Evolutionary conservation across 208 protist species (phyloP).

Genomic region (Dictyostelium gargantuum): DNA sequence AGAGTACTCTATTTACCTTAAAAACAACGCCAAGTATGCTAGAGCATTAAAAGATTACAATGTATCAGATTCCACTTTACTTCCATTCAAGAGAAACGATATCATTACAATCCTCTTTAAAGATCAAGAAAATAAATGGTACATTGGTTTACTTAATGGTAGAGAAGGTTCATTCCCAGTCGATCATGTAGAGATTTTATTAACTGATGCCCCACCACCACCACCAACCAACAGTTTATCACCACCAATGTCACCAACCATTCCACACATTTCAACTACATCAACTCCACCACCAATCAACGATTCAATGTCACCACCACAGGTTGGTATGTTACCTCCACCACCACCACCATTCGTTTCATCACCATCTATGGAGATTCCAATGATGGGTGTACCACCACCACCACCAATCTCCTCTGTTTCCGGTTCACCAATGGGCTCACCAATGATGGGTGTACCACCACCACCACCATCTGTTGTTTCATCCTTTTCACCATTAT

Average conservation of each 20-base stretch:
- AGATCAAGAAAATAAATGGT: constrained; percentile 63
- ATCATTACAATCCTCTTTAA: constrained; percentile 34
- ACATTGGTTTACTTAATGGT: constrained; percentile 22
- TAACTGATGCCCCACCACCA: neutral
- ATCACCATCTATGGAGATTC: neutral
- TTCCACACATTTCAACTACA: neutral
- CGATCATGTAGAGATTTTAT: constrained; percentile 47
- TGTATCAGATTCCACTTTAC: constrained; percentile 13
- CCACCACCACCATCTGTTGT: neutral
- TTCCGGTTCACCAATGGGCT: neutral
- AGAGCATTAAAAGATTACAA: constrained; percentile 47
- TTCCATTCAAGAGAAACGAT: constrained; percentile 17
- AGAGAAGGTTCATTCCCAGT: constrained; percentile 62
- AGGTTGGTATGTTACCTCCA: neutral
- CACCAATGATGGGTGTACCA: neutral
- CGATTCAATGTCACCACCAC: neutral
- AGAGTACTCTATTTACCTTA: neutral
- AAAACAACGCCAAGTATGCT: constrained; percentile 45
- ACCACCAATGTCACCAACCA: neutral
- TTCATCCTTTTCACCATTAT: neutral
- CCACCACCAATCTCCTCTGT: neutral
- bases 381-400: neutral
- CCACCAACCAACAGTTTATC: neutral
- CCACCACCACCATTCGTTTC: neutral
- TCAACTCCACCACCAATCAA: neutral